phyloP scores from a whole-genome alignment of 257 asterid genomes.

The Scutellaria minor region DNA sequence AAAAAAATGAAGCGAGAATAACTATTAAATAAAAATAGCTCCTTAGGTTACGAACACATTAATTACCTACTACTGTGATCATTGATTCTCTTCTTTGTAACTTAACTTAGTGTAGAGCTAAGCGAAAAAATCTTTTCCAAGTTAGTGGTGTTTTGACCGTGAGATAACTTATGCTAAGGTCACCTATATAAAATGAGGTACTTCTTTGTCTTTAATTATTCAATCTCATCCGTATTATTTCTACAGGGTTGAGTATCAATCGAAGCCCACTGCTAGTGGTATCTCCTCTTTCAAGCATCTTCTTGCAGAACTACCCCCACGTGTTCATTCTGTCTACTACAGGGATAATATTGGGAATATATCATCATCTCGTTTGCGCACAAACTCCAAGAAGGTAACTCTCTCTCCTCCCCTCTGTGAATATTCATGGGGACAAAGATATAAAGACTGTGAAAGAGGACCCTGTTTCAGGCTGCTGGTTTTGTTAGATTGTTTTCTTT shows the following conservation, averaged over 20 bases:
- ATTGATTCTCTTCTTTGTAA: not conserved
- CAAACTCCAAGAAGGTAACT: conserved; percentile 75
- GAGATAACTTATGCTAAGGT: not conserved
- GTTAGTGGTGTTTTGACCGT: conserved; percentile 30
- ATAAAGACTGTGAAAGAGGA: conserved; percentile 15
- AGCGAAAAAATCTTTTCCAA: not conserved
- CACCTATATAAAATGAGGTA: conserved; percentile 12
- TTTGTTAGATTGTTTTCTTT: conserved; percentile 3
- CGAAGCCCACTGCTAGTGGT: conserved; percentile 73
- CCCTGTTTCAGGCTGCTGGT: conserved; percentile 25
- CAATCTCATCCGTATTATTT: conserved; percentile 28
- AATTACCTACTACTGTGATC: not conserved
- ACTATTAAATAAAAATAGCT: not conserved
- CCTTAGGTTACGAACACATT: not conserved
- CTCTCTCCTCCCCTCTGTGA: conserved; percentile 18
- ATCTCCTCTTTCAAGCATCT: conserved; percentile 91
- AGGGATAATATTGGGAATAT: conserved; percentile 94
- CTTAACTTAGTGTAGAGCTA: conserved; percentile 11
- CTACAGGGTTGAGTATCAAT: conserved; percentile 91
- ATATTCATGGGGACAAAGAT: conserved; percentile 7
- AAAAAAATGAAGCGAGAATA: not conserved
- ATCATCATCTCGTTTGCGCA: conserved; percentile 87
- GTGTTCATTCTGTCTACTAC: conserved; percentile 98
- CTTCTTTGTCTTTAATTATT: conserved; percentile 28
- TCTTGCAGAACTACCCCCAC: conserved; percentile 88